Base-by-base conservation (phyloP, 768 basidiomycete genomes). In the Mycena metata region DNA sequence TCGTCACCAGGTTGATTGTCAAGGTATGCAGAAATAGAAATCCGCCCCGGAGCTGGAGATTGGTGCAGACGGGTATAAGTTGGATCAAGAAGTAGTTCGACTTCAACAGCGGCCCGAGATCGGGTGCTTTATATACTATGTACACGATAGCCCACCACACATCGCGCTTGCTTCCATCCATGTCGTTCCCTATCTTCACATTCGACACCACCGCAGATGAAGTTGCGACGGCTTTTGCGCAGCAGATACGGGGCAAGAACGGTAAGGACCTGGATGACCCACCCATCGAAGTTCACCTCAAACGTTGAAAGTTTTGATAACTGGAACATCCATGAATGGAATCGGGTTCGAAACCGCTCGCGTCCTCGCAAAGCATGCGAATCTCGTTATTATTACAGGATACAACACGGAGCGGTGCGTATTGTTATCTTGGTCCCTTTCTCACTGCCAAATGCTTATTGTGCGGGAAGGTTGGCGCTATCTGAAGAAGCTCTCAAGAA, bases 291-390 rank as follows among this genome's bases (percentile, higher is more conserved):
- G 30, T 30, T 30, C 3, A 30, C 30, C 30, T 30, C 30, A 30
- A 30, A 3, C 30, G 30, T 30, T 30, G 30, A 6, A 30, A 64
- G 62, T 64, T 19, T 16, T 64, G 21, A 17, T 55, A 2, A 64
- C 62, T 12, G 62, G 62, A n/a, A 64, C 62, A 3, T 64, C 62
- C 2, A 12, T 55, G 11, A 55, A 55, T 19, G 52, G 62, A 3
- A 55, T 64, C 17, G 62, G 62, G 6, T 64, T 55, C 21, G 52
- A 64, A 39, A 55, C 52, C 8, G 62, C 43, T 1, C 62, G 52
- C 8, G 62, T 36, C 12, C 3, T 64, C 4, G 62, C 62, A 5
- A 54, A 35, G 24, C 33, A 64, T 23, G 62, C 52, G 7, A 55
- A 55, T 11, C 21, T 64, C 16, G 30, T 64, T 33, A 19, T 54